Conservation (phyloP, 177 flowering plant genomes). For the Viscum album region DNA sequence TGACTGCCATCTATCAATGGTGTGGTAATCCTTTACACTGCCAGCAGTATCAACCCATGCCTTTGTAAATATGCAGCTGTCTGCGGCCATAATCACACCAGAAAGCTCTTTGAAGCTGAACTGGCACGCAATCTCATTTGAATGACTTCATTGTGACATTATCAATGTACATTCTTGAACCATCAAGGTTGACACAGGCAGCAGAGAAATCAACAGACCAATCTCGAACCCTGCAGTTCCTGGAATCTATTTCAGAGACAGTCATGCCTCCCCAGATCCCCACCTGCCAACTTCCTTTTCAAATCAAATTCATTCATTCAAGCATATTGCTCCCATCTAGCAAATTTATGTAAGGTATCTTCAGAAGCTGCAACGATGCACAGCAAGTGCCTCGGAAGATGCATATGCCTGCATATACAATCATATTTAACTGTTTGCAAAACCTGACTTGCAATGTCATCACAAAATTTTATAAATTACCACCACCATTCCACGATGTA, state of each 20-base stretch:
- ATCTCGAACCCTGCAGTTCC: constrained; percentile 85
- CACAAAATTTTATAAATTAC: neutral
- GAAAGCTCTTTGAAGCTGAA: constrained; percentile 66
- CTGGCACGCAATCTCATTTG: constrained; percentile 56
- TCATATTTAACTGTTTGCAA: constrained; percentile 2
- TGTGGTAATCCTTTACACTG: constrained; percentile 68
- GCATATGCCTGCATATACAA: constrained; percentile 67
- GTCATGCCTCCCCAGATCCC: constrained; percentile 68
- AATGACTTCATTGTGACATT: constrained; percentile 65
- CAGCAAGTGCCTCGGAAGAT: constrained; percentile 47
- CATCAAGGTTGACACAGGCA: constrained; percentile 63
- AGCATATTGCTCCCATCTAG: constrained; percentile 77
- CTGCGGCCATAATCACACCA: constrained; percentile 77
- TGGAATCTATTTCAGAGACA: constrained; percentile 89
- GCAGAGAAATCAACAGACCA: constrained; percentile 98
- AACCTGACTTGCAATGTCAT: neutral
- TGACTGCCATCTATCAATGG: constrained; percentile 93
- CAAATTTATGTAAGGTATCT: constrained; percentile 97
- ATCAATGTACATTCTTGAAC: constrained; percentile 51
- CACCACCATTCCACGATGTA: no score
- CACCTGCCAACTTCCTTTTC: constrained; percentile 60
- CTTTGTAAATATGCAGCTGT: constrained; percentile 55
- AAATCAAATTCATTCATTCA: constrained; percentile 69
- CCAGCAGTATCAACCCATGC: constrained; percentile 94
- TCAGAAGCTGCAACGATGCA: constrained; percentile 60